These are phyloP conservation scores for Phoenix dactylifera DNA, from an alignment of 176 grass and related monocot genomes.

Conservation along the genomic window DNA sequence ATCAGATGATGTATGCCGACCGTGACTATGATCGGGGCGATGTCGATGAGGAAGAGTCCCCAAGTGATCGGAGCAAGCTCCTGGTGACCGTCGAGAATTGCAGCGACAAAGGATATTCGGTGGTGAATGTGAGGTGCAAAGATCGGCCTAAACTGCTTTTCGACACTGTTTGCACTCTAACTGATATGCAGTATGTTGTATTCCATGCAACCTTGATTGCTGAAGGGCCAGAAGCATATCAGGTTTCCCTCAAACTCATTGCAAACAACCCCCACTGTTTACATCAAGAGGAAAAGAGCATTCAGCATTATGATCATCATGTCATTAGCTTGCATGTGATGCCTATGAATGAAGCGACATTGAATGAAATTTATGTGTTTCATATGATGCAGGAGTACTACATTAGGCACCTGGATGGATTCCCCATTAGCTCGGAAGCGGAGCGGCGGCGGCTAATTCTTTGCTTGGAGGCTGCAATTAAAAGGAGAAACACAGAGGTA, in stretches of 20 bases:
- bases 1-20: constrained; percentile 24
- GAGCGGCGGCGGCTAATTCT: constrained; percentile 22
- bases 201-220: constrained; percentile 21
- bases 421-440: constrained; percentile 16
- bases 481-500: constrained; percentile 22
- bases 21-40: constrained; percentile 16
- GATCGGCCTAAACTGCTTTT: constrained; percentile 22
- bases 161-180: constrained; percentile 17
- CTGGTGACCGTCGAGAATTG: constrained; percentile 14
- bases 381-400: constrained; percentile 21
- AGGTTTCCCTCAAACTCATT: constrained; percentile 3
- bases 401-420: constrained; percentile 19
- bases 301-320: too few relatives aligned
- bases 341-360: too few relatives aligned
- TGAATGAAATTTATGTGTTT: too few relatives aligned
- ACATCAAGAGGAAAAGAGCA: too few relatives aligned
- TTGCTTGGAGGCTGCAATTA: constrained; percentile 28
- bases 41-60: not conserved
- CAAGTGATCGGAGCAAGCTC: constrained; percentile 1
- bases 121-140: constrained; percentile 16
- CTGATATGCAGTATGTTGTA: constrained; percentile 26
- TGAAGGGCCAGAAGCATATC: constrained; percentile 26
- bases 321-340: too few relatives aligned
- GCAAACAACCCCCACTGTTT: too few relatives aligned
- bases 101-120: constrained; percentile 15